Evolutionary conservation across 1,284 basidiomycete genomes (phyloP), one percentile per base, ranked within the genome.

Genomic region (Takashimella koratensis): DNA sequence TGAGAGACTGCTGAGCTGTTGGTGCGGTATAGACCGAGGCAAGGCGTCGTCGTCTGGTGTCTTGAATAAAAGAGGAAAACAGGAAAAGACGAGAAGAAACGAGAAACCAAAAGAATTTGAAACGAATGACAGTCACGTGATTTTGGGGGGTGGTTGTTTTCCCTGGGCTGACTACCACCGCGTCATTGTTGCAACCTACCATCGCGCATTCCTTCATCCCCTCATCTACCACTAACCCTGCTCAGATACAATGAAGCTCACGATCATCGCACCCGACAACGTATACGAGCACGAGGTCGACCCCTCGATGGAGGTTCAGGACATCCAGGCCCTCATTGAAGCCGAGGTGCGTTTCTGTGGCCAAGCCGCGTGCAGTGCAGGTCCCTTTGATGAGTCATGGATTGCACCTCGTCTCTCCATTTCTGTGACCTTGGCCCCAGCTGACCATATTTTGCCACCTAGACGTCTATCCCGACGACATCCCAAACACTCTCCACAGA

Each of bases 241-340:
- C 8, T 36, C 30, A 16, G 21, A 39, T 53, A 75, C 19, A 57
- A 94, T 95, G 90, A 80, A 84, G 64, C 78, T 96, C 58, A 92
- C 90, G 0, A 88, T 96, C 51, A 70, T 74, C 26, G 88, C 91
- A 52, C 72, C 84, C n/a, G 91, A 90, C 3, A 80, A 85, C 58
- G 80, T 83, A 0, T 92, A 85, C 70, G 76, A 80, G 53, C 72
- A 94, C 52, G 92, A 95, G 68, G 90, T 95, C 61, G 88, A 91
- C 75, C 81, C 88, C 0, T 82, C 82, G 45, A 90, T 96, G 87
- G 84, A 87, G 68, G 80, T 96, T 23, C 87, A 89, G 78, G 88
- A 92, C 70, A 84, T 95, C 39, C 86, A 86, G 81, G 91, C 88
- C 6, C 79, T 96, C 51, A 80, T 95, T 22, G 91, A 94, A 73